phyloP scores from a whole-genome alignment of 2,329 filamentous ascomycete species.

The Sporothrix dimorphospora region DNA sequence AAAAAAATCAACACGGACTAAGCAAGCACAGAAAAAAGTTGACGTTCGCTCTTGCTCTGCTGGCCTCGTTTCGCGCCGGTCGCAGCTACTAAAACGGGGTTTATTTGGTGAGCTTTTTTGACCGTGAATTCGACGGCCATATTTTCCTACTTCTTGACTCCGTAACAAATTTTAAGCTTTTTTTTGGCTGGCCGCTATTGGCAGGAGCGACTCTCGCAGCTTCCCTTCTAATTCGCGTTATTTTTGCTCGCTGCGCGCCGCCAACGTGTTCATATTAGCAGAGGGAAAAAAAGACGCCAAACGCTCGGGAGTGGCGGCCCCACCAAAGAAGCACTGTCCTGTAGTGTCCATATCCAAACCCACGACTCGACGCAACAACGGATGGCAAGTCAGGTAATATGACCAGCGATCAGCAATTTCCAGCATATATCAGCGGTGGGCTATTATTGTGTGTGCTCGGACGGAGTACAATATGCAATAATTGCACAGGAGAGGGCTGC shows the following conservation, averaged over 20 bases:
- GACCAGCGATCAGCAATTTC: neutral
- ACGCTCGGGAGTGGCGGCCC: constrained; percentile 17
- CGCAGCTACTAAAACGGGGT: constrained; percentile 13
- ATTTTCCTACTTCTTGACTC: constrained; percentile 3
- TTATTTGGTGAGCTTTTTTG: neutral
- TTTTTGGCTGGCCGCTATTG: constrained; percentile 2
- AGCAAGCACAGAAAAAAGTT: constrained; percentile 24
- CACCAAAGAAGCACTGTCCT: constrained; percentile 15
- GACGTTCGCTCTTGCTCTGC: constrained; percentile 14
- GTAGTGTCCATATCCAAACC: neutral
- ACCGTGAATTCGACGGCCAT: neutral
- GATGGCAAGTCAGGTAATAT: neutral
- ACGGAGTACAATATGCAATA: neutral
- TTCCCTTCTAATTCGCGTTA: constrained; percentile 11
- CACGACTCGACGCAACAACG: neutral
- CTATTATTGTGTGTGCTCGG: no score
- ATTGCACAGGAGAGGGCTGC: neutral
- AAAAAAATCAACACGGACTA: constrained; percentile 18
- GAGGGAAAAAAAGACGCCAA: neutral
- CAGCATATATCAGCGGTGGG: no score
- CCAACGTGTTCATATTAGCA: constrained; percentile 9
- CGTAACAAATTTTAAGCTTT: constrained; percentile 10
- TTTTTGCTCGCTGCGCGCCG: neutral
- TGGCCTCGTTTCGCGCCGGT: neutral
- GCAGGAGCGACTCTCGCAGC: constrained; percentile 1